Evolutionary conservation across 768 basidiomycete species (phyloP), one percentile per base, ranked within the genome.

Genomic region (Heimioporus sp.): DNA sequence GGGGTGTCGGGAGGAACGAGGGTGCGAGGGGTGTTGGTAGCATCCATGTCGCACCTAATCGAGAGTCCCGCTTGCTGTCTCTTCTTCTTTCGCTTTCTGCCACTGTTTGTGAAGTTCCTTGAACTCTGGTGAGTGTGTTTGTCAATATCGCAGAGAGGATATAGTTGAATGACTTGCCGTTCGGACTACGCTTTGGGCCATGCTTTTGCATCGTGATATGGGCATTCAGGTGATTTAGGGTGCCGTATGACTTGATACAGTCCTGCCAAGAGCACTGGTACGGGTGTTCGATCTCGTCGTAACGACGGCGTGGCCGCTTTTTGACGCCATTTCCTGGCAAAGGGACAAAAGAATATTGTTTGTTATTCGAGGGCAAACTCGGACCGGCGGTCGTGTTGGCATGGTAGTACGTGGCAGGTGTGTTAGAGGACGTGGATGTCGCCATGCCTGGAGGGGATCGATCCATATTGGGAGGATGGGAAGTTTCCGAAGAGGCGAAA

Each of bases 141-240:
- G 44, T 69, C 31, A 68, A 50, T 10, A 48, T 35, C 3, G 20
- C 11, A 38, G 46, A 16, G 20, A 20, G 8, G 24, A 28, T 4
- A 28, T 4, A 6, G 7, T 28, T 28, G 24, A 4, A 28, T 28
- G 44, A 65, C 89, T 72, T 63, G 96, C 96, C 95, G 49, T 82
- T 82, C 13, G 96, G 96, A 67, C 83, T 87, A 49, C 95, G 82
- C 73, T 96, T 98, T 15, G 76, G 50, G 39, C 96, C 96, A 67
- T 99, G 96, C 70, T 90, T 90, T 70, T 98, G 96, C 91, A 97
- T 97, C n/a, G 86, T 88, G 51, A 98, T 92, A 68, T 99, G 96
- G 30, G 94, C 93, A 67, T 99, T 99, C 54, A 99, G 78, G 70
- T 99, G 96, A 67, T 99, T 98, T 44, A 98, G 77, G 5, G 94